These are phyloP conservation scores for Paraphoma sp. DNA, from an alignment of 2,329 filamentous ascomycete genomes.

Conservation along the genomic window DNA sequence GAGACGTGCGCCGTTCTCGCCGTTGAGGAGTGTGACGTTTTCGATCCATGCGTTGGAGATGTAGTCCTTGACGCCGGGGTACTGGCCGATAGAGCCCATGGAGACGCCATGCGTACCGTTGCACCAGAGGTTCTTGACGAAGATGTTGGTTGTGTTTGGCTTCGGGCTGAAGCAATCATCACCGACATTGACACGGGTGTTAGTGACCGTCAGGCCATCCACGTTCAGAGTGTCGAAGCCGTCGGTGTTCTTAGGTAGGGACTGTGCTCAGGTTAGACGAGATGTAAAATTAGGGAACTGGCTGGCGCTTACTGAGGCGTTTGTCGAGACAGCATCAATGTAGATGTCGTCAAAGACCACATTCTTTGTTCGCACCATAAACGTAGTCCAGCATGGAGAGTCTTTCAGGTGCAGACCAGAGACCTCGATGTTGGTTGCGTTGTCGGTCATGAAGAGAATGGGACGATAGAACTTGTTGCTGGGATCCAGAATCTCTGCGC, in stretches of 20 bases:
- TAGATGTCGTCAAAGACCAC: slow-evolving; percentile 62
- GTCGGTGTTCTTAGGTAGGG: slow-evolving; percentile 66
- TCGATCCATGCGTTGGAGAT: slow-evolving; percentile 59
- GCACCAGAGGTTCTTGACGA: slow-evolving; percentile 42
- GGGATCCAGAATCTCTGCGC: slow-evolving; percentile 58
- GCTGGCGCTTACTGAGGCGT: slow-evolving; percentile 37
- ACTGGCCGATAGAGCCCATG: slow-evolving; percentile 43
- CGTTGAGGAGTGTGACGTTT: slow-evolving; percentile 64
- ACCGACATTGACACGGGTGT: slow-evolving; percentile 45
- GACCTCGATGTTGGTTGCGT: slow-evolving; percentile 64
- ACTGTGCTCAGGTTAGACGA: slow-evolving; percentile 18
- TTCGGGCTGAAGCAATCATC: slow-evolving; percentile 44
- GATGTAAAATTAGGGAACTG: neutral
- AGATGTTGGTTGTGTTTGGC: slow-evolving; percentile 44
- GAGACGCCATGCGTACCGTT: slow-evolving; percentile 43
- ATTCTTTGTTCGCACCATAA: slow-evolving; percentile 64
- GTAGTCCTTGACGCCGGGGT: slow-evolving; percentile 39
- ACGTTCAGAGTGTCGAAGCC: slow-evolving; percentile 68
- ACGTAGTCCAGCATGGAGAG: slow-evolving; percentile 70
- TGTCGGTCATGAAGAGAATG: slow-evolving; percentile 67
- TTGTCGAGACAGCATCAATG: slow-evolving; percentile 62
- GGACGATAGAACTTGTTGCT: slow-evolving; percentile 65
- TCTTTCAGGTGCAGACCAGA: slow-evolving; percentile 66
- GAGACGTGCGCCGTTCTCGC: slow-evolving; percentile 62
- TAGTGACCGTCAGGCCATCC: slow-evolving; percentile 55